These are phyloP conservation scores for Solanum acaule DNA, from an alignment of 257 asterid genomes.

Conservation along the genomic window DNA sequence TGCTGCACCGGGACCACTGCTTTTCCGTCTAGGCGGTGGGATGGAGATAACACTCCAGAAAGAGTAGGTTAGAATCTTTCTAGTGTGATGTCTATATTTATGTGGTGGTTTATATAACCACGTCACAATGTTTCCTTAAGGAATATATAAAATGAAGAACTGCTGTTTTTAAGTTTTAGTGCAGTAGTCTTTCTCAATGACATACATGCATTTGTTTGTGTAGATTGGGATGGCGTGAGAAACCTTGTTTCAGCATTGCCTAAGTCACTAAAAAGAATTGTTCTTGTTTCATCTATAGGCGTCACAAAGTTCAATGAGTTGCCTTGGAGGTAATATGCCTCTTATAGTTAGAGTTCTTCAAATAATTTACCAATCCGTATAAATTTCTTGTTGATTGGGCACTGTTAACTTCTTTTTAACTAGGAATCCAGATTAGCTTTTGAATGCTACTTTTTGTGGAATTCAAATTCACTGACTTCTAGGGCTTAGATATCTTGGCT, in stretches of 20 bases:
- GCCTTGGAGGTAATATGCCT: conserved; percentile 74
- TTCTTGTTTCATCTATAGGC: conserved; percentile 90
- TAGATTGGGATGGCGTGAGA: conserved; percentile 97
- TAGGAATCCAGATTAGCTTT: background rate
- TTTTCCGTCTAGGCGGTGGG: conserved; percentile 94
- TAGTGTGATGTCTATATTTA: background rate
- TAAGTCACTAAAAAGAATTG: conserved; percentile 55
- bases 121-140: background rate
- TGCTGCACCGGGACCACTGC: conserved; percentile 98
- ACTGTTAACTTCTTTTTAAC: background rate
- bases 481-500: background rate
- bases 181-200: background rate
- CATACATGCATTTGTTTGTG: conserved; percentile 1
- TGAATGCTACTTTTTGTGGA: background rate
- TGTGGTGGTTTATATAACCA: background rate
- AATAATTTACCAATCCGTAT: background rate
- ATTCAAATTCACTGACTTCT: background rate
- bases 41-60: conserved; percentile 96
- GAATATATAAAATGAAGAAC: background rate
- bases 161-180: background rate
- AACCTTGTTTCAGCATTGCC: conserved; percentile 76
- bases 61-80: conserved; percentile 65
- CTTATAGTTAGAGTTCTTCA: background rate
- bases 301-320: conserved; percentile 81
- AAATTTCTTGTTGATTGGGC: background rate